phyloP scores from a whole-genome alignment of 2,329 filamentous ascomycete species.

The Didymella glomerata region DNA sequence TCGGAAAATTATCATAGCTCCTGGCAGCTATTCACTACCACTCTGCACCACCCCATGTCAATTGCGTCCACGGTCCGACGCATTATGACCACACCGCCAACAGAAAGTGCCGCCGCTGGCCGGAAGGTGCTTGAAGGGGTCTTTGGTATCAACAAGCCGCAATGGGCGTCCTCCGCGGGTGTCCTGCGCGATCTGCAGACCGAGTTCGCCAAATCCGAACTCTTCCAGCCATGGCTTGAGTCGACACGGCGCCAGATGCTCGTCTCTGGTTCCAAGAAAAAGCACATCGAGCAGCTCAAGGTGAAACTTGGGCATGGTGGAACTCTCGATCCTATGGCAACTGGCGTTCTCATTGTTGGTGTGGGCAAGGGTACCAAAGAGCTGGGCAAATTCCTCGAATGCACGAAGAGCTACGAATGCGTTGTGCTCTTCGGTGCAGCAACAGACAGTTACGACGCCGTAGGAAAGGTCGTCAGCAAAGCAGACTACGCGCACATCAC shows the following conservation, averaged over 20 bases:
- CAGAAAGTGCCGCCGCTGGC: conserved; percentile 26
- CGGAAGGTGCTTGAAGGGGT: conserved; percentile 67
- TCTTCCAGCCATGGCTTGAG: conserved; percentile 81
- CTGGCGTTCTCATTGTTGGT: conserved; percentile 88
- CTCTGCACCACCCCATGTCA: conserved; percentile 32
- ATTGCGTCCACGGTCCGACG: conserved; percentile 25
- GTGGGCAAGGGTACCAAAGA: conserved; percentile 88
- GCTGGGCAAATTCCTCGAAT: conserved; percentile 79
- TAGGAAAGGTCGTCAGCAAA: conserved; percentile 81
- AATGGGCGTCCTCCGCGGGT: conserved; percentile 85
- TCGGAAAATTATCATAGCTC: conserved; percentile 9
- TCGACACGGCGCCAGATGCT: conserved; percentile 68
- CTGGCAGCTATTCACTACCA: conserved; percentile 12
- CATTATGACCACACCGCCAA: conserved; percentile 40
- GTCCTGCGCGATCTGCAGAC: conserved; percentile 87
- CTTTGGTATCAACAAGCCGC: conserved; percentile 88
- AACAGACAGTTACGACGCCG: conserved; percentile 89
- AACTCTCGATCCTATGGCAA: conserved; percentile 92
- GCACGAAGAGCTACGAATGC: conserved; percentile 93
- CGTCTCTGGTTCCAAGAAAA: conserved; percentile 63
- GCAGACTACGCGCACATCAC: conserved; percentile 84
- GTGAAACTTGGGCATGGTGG: conserved; percentile 97
- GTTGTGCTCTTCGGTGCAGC: conserved; percentile 88
- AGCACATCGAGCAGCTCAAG: conserved; percentile 61
- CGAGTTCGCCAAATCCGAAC: conserved; percentile 79